phyloP scores from a whole-genome alignment of 768 basidiomycete species.

The Termitomyces sp. region DNA sequence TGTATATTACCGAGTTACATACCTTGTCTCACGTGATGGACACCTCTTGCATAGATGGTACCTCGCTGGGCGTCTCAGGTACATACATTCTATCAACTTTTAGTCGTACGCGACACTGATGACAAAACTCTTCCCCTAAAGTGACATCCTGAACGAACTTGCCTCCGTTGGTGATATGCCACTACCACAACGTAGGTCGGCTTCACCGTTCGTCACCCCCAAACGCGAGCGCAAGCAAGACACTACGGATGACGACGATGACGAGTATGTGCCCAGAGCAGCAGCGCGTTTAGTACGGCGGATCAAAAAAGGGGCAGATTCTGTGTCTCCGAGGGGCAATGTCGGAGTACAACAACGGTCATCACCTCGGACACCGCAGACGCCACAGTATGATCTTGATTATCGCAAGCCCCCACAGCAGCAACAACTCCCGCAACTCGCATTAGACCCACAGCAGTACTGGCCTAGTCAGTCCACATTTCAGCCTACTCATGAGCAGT shows the following conservation, averaged over 20 bases:
- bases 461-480: neutral
- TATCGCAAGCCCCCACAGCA: neutral
- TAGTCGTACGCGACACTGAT: neutral
- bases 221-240: slow-evolving; percentile 56
- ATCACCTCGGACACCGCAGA: neutral
- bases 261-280: neutral
- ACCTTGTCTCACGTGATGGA: neutral
- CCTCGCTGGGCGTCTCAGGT: slow-evolving; percentile 41
- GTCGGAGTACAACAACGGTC: neutral
- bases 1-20: neutral
- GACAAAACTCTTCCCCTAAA: slow-evolving; percentile 19
- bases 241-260: slow-evolving; percentile 29
- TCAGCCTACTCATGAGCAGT: neutral
- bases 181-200: slow-evolving; percentile 47
- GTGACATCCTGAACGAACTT: slow-evolving; percentile 68
- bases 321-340: neutral
- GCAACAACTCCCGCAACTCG: neutral
- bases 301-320: neutral
- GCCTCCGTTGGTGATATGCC: slow-evolving; percentile 67
- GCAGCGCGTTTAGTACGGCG: neutral
- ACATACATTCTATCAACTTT: neutral
- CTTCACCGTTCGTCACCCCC: slow-evolving; percentile 20
- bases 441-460: neutral
- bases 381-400: neutral
- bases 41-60: slow-evolving; percentile 25